Conservation (phyloP, 768 basidiomycete species). For the Tephrocybe sp. region DNA sequence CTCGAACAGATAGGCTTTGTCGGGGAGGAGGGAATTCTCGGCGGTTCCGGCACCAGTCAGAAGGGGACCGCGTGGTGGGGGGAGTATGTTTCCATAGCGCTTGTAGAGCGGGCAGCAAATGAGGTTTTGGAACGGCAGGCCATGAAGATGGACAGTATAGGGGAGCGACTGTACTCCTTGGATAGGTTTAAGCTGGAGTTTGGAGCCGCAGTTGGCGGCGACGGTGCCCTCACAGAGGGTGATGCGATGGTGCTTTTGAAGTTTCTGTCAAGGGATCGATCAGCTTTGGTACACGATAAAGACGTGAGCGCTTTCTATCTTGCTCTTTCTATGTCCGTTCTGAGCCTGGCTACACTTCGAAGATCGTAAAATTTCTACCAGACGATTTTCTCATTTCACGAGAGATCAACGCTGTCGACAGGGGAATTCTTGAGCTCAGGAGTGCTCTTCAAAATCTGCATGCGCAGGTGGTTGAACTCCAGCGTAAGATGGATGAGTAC, state of each 20-base stretch:
- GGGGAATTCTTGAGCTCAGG: conserved; percentile 80
- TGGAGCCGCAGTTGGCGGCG: conserved; percentile 34
- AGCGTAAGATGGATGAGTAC: conserved; percentile 75
- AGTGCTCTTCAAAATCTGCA: conserved; percentile 66
- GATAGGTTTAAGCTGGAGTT: conserved; percentile 65
- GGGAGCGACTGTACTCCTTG: conserved; percentile 61
- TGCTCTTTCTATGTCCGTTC: neutral
- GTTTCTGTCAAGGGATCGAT: conserved; percentile 78
- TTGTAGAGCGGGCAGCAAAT: conserved; percentile 69
- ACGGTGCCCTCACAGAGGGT: conserved; percentile 44
- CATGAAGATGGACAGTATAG: conserved; percentile 43
- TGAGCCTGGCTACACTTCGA: neutral
- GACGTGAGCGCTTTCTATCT: conserved; percentile 47
- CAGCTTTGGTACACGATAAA: conserved; percentile 59
- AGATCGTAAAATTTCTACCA: conserved; percentile 84
- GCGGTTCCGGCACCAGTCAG: conserved; percentile 22
- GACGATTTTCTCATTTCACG: conserved; percentile 30
- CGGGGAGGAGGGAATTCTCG: conserved; percentile 53
- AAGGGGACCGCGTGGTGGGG: conserved; percentile 61
- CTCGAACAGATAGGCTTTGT: conserved; percentile 77
- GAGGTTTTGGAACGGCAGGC: conserved; percentile 45
- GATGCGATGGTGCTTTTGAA: conserved; percentile 74
- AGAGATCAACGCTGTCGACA: conserved; percentile 76
- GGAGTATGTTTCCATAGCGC: conserved; percentile 66
- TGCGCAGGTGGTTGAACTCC: conserved; percentile 66